Conservation (phyloP, 2,329 filamentous ascomycete species). For the Calonectria montana region DNA sequence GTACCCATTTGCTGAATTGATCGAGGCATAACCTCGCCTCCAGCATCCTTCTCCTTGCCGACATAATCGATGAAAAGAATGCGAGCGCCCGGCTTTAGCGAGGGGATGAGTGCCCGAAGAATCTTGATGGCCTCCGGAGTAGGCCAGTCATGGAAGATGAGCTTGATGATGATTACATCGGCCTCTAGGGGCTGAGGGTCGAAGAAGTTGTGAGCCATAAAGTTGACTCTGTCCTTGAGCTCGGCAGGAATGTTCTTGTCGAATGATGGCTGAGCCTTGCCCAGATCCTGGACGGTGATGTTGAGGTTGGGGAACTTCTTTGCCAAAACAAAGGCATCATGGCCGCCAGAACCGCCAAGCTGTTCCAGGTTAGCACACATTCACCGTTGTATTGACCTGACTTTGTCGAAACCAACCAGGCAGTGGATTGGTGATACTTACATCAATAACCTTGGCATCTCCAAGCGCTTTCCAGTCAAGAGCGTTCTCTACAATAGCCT, state of each 20-base stretch:
- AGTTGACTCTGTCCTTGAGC: conserved; percentile 46
- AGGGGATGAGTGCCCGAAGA: conserved; percentile 53
- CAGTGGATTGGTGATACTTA: not conserved
- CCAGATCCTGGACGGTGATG: conserved; percentile 49
- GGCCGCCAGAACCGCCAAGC: conserved; percentile 43
- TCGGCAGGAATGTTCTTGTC: conserved; percentile 30
- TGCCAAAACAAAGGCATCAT: conserved; percentile 37
- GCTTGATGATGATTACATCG: conserved; percentile 63
- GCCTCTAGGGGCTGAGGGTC: conserved; percentile 50
- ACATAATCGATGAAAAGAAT: conserved; percentile 45
- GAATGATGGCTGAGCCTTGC: not conserved
- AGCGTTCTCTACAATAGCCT: not conserved
- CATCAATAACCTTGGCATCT: not conserved
- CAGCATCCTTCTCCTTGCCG: not conserved
- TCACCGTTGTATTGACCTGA: not conserved
- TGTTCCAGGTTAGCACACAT: conserved; percentile 7
- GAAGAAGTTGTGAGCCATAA: conserved; percentile 52
- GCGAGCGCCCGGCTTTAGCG: conserved; percentile 55
- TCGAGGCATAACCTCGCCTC: conserved; percentile 39
- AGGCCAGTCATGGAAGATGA: conserved; percentile 67
- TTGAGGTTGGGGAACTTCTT: conserved; percentile 37
- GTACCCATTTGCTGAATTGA: conserved; percentile 53
- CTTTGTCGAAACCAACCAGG: not conserved
- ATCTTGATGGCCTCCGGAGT: conserved; percentile 55
- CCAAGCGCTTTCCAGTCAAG: not conserved